Conservation (phyloP, 768 basidiomycete genomes). For the Tulasnella sp. region DNA sequence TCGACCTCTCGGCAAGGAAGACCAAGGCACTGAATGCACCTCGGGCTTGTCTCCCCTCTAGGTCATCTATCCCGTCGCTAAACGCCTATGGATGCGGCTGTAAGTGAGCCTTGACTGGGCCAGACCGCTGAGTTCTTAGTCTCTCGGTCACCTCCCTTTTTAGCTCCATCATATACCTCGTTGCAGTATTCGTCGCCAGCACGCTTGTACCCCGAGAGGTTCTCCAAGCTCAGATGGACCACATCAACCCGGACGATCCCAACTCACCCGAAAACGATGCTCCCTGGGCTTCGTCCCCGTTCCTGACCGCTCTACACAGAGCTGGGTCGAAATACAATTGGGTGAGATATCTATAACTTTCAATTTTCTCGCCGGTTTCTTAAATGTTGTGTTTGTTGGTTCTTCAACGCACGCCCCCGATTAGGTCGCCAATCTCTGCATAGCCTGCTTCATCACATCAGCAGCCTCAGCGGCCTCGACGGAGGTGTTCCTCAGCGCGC, state of each 20-base stretch:
- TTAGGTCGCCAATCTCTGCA: constrained; percentile 20
- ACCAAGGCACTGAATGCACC: background rate
- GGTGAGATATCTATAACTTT: background rate
- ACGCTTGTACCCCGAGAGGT: background rate
- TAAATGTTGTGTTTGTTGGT: too few relatives aligned
- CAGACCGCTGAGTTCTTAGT: background rate
- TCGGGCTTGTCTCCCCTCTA: background rate
- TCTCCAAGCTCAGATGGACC: background rate
- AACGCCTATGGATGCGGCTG: constrained; percentile 8
- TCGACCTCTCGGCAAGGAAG: background rate
- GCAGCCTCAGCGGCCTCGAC: constrained; percentile 22
- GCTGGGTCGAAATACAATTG: background rate
- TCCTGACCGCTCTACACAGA: background rate
- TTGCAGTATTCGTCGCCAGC: constrained; percentile 11
- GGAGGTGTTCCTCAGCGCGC: constrained; percentile 27
- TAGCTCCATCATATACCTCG: constrained; percentile 9
- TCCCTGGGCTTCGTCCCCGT: background rate
- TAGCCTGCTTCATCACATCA: constrained; percentile 22
- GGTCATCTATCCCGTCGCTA: background rate
- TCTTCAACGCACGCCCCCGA: background rate
- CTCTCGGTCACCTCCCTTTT: background rate
- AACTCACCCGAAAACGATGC: constrained; percentile 5
- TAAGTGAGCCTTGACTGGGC: background rate
- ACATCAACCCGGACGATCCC: background rate
- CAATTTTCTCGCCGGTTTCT: background rate